These are phyloP conservation scores for Aspergillus hortae DNA, from an alignment of 2,329 filamentous ascomycete genomes.

Conservation along the genomic window DNA sequence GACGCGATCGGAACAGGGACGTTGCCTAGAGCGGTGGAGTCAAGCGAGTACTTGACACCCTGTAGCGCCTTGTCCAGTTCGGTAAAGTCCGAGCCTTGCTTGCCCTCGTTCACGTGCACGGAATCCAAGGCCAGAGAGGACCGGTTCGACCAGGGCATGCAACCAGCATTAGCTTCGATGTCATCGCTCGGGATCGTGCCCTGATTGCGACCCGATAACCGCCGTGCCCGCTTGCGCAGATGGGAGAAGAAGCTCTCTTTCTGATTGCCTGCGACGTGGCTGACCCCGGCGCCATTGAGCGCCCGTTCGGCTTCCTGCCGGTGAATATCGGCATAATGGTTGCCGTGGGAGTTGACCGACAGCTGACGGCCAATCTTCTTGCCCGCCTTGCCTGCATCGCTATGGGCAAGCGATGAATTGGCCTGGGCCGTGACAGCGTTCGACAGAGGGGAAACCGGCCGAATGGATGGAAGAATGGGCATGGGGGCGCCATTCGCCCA, in stretches of 20 bases:
- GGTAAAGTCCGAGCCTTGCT: slow-evolving; percentile 51
- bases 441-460: slow-evolving; percentile 92
- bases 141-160: slow-evolving; percentile 82
- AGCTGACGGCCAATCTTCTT: slow-evolving; percentile 96
- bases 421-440: slow-evolving; percentile 89
- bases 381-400: slow-evolving; percentile 58
- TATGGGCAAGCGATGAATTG: slow-evolving; percentile 59
- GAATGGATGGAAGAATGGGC: slow-evolving; percentile 90
- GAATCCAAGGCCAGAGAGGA: slow-evolving; percentile 77
- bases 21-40: slow-evolving; percentile 39
- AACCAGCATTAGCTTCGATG: slow-evolving; percentile 87
- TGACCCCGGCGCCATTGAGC: slow-evolving; percentile 73
- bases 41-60: slow-evolving; percentile 57
- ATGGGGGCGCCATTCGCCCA: slow-evolving; percentile 91
- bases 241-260: slow-evolving; percentile 99
- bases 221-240: slow-evolving; percentile 83
- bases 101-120: slow-evolving; percentile 45
- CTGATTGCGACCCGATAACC: slow-evolving; percentile 88
- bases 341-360: slow-evolving; percentile 85
- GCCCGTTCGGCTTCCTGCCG: slow-evolving; percentile 88
- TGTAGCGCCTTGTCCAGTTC: slow-evolving; percentile 62
- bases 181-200: slow-evolving; percentile 80
- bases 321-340: slow-evolving; percentile 87
- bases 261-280: slow-evolving; percentile 72
- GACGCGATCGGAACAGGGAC: slow-evolving; percentile 35